Evolutionary conservation across 2,329 filamentous ascomycete species (phyloP).

Genomic region (Fusarium mangiferae): DNA sequence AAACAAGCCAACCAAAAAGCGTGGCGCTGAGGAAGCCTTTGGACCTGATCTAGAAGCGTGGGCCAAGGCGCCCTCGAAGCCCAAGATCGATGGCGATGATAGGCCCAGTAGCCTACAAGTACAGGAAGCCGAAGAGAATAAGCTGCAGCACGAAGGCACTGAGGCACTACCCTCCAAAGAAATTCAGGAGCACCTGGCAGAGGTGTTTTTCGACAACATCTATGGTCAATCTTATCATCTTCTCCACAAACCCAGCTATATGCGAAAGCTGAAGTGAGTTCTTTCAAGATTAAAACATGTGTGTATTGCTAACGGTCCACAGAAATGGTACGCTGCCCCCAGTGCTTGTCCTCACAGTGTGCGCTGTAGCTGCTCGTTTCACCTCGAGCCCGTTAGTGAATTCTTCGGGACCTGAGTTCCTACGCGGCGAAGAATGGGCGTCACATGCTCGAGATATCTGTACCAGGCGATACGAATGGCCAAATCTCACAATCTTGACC

Average conservation of each 20-base stretch:
- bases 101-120: slow-evolving; percentile 63
- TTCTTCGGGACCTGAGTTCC: slow-evolving; percentile 77
- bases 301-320: slow-evolving; percentile 8
- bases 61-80: slow-evolving; percentile 70
- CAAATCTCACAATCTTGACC: slow-evolving; percentile 94
- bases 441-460: slow-evolving; percentile 87
- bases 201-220: slow-evolving; percentile 94
- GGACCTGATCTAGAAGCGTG: slow-evolving; percentile 83
- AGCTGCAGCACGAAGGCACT: slow-evolving; percentile 81
- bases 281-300: slow-evolving; percentile 14
- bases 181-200: slow-evolving; percentile 90
- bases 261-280: slow-evolving; percentile 80
- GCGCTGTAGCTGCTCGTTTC: slow-evolving; percentile 94
- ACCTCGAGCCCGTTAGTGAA: slow-evolving; percentile 86
- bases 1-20: slow-evolving; percentile 74
- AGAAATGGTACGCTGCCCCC: slow-evolving; percentile 75
- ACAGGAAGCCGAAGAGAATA: slow-evolving; percentile 78
- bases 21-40: slow-evolving; percentile 88
- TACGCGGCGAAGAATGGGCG: slow-evolving; percentile 93
- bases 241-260: slow-evolving; percentile 96
- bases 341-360: slow-evolving; percentile 91
- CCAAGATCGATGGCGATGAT: slow-evolving; percentile 57
- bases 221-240: slow-evolving; percentile 96
- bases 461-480: slow-evolving; percentile 87
- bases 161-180: slow-evolving; percentile 87